Conservation (phyloP, 768 basidiomycete species). For the Pluteus cervinus region DNA sequence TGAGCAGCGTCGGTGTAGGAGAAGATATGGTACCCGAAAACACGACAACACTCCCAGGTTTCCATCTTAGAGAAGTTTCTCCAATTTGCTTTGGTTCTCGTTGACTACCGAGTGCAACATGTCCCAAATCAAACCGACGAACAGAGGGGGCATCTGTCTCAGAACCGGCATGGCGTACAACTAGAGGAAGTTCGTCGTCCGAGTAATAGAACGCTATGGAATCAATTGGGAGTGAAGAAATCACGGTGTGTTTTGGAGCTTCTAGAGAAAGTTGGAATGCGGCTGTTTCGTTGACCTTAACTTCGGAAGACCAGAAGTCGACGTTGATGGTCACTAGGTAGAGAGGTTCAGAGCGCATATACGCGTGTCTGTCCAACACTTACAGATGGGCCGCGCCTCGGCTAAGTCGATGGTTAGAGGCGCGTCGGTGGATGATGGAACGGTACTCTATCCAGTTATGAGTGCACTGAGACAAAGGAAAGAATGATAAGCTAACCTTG, state of each 20-base stretch:
- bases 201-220: constrained; percentile 58
- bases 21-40: constrained; percentile 57
- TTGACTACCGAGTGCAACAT: constrained; percentile 19
- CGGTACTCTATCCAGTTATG: constrained; percentile 50
- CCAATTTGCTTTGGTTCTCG: constrained; percentile 15
- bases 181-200: constrained; percentile 35
- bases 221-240: constrained; percentile 57
- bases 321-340: constrained; percentile 54
- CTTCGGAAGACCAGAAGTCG: constrained; percentile 67
- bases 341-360: neutral
- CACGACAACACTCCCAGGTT: constrained; percentile 43
- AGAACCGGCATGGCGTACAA: constrained; percentile 37
- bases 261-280: constrained; percentile 73
- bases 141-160: constrained; percentile 18
- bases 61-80: constrained; percentile 54
- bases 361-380: constrained; percentile 23
- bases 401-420: constrained; percentile 56
- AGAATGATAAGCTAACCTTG: constrained; percentile 37
- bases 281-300: constrained; percentile 51
- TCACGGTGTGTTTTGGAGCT: constrained; percentile 39
- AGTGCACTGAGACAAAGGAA: neutral
- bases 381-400: constrained; percentile 61
- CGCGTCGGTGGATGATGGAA: constrained; percentile 52
- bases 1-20: constrained; percentile 40
- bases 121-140: constrained; percentile 41